Evolutionary conservation across 371 early-diverging fungal species (phyloP).

Genomic region (Nematocida minor): DNA sequence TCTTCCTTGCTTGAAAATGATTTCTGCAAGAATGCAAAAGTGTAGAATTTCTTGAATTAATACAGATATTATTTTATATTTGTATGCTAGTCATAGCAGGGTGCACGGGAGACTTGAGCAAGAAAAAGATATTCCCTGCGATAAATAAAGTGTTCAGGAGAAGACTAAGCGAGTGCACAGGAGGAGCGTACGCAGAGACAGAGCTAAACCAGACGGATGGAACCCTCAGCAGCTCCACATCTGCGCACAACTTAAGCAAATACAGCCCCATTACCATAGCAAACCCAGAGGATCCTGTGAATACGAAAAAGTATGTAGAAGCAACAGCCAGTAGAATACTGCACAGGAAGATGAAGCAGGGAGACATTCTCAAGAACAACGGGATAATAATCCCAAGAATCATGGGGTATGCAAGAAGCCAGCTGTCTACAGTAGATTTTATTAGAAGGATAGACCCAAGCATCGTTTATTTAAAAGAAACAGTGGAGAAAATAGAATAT

Average conservation of each 20-base stretch:
- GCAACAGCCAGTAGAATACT: constrained; percentile 68
- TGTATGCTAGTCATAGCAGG: constrained; percentile 62
- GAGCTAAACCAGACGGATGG: constrained; percentile 9
- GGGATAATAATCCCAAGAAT: constrained; percentile 65
- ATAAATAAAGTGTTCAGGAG: constrained; percentile 65
- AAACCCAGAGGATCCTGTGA: neutral
- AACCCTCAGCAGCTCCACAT: constrained; percentile 39
- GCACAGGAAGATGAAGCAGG: constrained; percentile 67
- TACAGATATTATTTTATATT: no score
- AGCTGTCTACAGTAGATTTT: constrained; percentile 72
- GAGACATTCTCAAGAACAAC: constrained; percentile 31
- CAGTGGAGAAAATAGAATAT: constrained; percentile 74
- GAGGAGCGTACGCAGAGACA: neutral
- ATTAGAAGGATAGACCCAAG: constrained; percentile 69
- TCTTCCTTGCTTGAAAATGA: no score
- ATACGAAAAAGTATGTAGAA: neutral
- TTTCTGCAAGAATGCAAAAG: no score
- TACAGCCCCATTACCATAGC: constrained; percentile 43
- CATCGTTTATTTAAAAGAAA: constrained; percentile 67
- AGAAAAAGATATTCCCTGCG: constrained; percentile 87
- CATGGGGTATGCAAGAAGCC: constrained; percentile 86
- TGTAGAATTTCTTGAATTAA: no score
- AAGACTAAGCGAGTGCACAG: neutral
- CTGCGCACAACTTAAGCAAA: constrained; percentile 1
- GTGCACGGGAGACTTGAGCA: constrained; percentile 65